phyloP scores from a whole-genome alignment of 768 basidiomycete species.

The Mycena olivaceomarginata region DNA sequence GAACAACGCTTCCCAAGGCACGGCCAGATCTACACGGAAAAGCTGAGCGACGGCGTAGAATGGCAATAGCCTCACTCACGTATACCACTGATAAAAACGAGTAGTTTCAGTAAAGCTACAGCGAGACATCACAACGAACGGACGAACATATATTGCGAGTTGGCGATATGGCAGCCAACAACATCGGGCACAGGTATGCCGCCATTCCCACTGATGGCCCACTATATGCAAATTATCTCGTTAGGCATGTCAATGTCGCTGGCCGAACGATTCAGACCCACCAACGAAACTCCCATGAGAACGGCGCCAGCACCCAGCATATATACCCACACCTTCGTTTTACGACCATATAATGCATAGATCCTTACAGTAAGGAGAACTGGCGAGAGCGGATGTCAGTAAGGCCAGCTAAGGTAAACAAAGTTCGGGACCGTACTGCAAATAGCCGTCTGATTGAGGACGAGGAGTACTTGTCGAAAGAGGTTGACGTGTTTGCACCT shows the following conservation, averaged over 20 bases:
- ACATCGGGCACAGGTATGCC: slow-evolving; percentile 19
- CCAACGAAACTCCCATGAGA: slow-evolving; percentile 13
- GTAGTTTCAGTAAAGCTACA: background rate
- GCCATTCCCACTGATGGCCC: slow-evolving; percentile 26
- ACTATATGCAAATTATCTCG: background rate
- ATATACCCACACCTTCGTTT: background rate
- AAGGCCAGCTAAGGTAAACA: background rate
- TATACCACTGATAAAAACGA: background rate
- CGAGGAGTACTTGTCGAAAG: slow-evolving; percentile 37
- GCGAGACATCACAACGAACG: background rate
- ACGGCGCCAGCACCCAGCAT: background rate
- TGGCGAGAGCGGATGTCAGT: background rate
- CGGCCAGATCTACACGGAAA: slow-evolving; percentile 28
- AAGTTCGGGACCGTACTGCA: background rate
- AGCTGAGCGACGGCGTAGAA: background rate
- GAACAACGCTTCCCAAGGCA: slow-evolving; percentile 37
- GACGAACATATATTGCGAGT: slow-evolving; percentile 13
- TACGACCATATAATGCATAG: slow-evolving; percentile 33
- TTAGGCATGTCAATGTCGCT: background rate
- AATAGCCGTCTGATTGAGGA: slow-evolving; percentile 25
- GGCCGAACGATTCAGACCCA: slow-evolving; percentile 1
- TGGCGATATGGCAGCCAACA: slow-evolving; percentile 34
- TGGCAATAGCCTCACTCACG: background rate
- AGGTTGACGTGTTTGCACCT: slow-evolving; percentile 34
- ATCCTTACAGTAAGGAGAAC: slow-evolving; percentile 33